phyloP scores from a whole-genome alignment of 2,329 filamentous ascomycete genomes.

The Colletotrichum phormii region DNA sequence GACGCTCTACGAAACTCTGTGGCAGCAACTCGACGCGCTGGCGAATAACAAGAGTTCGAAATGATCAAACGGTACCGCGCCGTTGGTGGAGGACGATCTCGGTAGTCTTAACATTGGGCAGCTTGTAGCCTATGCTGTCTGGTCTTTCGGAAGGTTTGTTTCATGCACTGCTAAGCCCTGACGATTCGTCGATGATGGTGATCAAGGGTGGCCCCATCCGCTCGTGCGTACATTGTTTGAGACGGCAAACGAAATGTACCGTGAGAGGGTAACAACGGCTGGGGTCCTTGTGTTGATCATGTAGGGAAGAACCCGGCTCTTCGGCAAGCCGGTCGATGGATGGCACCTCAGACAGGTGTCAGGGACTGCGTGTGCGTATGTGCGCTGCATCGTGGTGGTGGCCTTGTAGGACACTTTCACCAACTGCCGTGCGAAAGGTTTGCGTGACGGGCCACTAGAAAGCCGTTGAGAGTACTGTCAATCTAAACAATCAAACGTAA shows the following conservation, averaged over 20 bases:
- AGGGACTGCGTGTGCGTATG: background rate
- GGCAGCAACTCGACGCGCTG: background rate
- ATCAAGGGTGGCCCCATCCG: conserved; percentile 16
- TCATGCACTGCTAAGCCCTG: conserved; percentile 27
- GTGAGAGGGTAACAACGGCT: background rate
- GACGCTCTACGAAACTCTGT: conserved; percentile 30
- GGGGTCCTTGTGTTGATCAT: background rate
- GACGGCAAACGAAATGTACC: conserved; percentile 13
- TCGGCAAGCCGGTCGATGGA: conserved; percentile 18
- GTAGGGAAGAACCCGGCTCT: conserved; percentile 13
- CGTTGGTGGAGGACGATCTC: conserved; percentile 8
- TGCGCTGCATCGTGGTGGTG: background rate
- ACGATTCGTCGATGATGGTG: background rate
- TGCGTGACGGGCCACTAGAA: background rate
- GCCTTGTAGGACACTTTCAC: background rate
- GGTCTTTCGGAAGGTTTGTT: conserved; percentile 34
- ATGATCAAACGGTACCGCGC: background rate
- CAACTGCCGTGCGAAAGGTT: background rate
- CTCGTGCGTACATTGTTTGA: conserved; percentile 32
- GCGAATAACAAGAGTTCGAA: background rate
- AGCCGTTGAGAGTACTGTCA: background rate
- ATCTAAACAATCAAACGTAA: background rate
- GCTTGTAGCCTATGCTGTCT: conserved; percentile 10
- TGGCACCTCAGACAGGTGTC: conserved; percentile 29
- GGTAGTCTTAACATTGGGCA: conserved; percentile 8